Percentiles rank a stretch among this genome's conserved stretches.
Evolutionary conservation across 2,329 filamentous ascomycete genomes (phyloP).

Genomic region (Venturia asperata): DNA sequence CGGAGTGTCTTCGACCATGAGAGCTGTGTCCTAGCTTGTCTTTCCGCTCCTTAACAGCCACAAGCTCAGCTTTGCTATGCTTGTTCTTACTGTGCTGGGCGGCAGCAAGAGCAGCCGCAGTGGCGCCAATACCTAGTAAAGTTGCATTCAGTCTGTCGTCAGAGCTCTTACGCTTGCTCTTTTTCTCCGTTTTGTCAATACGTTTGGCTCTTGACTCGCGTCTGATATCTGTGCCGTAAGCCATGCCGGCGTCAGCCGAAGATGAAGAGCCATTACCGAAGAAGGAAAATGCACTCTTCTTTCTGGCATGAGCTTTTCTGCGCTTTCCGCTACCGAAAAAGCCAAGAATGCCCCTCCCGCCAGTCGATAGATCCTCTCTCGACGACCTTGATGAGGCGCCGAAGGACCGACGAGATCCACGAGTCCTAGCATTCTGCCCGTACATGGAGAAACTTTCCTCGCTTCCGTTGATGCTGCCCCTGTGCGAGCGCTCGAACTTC

Average conservation of each 20-base stretch:
- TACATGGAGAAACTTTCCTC: constrained; percentile 23
- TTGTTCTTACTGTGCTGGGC: constrained; percentile 31
- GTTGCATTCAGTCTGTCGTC: constrained; percentile 42
- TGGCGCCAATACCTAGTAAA: constrained; percentile 41
- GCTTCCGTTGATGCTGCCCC: constrained; percentile 29
- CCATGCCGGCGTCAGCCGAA: constrained; percentile 38
- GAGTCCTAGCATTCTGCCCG: background rate
- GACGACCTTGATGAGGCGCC: constrained; percentile 15
- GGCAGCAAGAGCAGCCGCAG: constrained; percentile 42
- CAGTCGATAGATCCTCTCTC: constrained; percentile 23
- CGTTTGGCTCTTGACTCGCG: constrained; percentile 7
- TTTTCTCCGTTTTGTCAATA: constrained; percentile 21
- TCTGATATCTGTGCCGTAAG: constrained; percentile 35
- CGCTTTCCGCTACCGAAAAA: constrained; percentile 36
- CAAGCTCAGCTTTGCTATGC: constrained; percentile 27
- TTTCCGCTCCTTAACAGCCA: constrained; percentile 31
- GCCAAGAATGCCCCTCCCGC: constrained; percentile 46
- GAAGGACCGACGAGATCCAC: constrained; percentile 15
- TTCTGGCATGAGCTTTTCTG: constrained; percentile 28
- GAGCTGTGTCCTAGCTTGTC: constrained; percentile 20
- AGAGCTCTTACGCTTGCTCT: constrained; percentile 33
- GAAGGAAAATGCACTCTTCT: constrained; percentile 42
- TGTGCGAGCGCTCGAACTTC: constrained; percentile 27
- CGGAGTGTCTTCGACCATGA: constrained; percentile 23
- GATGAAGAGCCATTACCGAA: constrained; percentile 43